Percentiles rank a stretch among this genome's conserved stretches.
Evolutionary conservation across 2,329 filamentous ascomycete genomes (phyloP).

Genomic region (Neopestalotiopsis rosae): DNA sequence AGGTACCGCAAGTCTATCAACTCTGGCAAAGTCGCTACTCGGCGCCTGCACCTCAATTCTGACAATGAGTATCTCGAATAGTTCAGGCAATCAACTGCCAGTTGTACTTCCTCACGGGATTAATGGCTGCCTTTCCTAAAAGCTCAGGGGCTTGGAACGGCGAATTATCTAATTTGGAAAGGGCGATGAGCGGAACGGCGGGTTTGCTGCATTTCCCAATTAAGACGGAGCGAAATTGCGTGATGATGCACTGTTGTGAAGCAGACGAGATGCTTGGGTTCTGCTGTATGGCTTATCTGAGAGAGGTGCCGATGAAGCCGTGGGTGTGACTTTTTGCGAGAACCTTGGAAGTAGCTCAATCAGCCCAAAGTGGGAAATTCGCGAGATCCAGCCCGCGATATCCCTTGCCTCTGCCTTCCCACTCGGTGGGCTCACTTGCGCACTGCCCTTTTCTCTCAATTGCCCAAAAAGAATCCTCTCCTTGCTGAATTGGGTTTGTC

Average conservation of each 20-base stretch:
- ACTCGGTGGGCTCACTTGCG: neutral
- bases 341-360: neutral
- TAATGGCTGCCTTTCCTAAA: neutral
- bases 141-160: neutral
- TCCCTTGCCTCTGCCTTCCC: neutral
- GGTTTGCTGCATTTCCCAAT: neutral
- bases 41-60: neutral
- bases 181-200: neutral
- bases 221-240: neutral
- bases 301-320: neutral
- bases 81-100: neutral
- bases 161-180: neutral
- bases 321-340: neutral
- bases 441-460: constrained; percentile 21
- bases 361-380: neutral
- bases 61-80: neutral
- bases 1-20: neutral
- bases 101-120: neutral
- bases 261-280: neutral
- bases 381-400: constrained; percentile 19
- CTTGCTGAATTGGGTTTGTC: constrained; percentile 5
- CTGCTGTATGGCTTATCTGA: neutral
- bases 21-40: neutral
- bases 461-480: neutral
- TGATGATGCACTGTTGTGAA: neutral